A percentile compares a stretch with the other conserved stretches of the same genome.
These are phyloP conservation scores for Euphorbia corollata DNA, from an alignment of 441 rosid species.

Conservation along the genomic window DNA sequence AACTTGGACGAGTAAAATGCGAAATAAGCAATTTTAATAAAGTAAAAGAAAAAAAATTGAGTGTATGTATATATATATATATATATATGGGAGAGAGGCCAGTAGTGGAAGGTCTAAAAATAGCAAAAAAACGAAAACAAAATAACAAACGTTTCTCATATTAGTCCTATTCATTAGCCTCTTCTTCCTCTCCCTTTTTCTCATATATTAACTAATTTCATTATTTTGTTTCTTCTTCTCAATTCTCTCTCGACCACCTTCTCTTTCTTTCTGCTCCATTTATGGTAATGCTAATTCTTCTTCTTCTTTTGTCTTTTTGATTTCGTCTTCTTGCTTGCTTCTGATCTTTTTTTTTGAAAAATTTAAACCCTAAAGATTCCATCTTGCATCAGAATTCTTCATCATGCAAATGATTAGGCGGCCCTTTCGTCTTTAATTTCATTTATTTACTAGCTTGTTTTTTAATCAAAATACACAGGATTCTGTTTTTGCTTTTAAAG, in stretches of 20 bases:
- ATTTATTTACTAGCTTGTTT: background rate
- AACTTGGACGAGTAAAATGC: too few relatives aligned
- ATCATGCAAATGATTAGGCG: too few relatives aligned
- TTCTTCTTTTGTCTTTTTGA: background rate
- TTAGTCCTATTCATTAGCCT: conserved; percentile 9
- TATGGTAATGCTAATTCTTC: conserved; percentile 3
- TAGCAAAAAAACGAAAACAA: background rate
- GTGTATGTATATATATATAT: too few relatives aligned
- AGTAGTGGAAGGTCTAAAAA: conserved; percentile 8
- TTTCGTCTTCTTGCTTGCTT: too few relatives aligned
- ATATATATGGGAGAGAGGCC: too few relatives aligned
- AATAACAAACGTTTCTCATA: background rate
- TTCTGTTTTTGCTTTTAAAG: background rate
- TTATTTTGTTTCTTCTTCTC: background rate
- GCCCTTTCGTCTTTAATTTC: too few relatives aligned
- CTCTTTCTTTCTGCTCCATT: too few relatives aligned
- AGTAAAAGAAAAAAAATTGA: too few relatives aligned
- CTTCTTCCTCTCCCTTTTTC: background rate
- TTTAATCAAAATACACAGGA: background rate
- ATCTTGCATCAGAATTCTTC: background rate
- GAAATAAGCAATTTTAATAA: too few relatives aligned
- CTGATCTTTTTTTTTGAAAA: too few relatives aligned
- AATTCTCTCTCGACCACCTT: too few relatives aligned
- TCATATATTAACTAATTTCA: background rate
- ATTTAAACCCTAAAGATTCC: background rate